Conservation (phyloP, 805 yeast species). For the Wickerhamomyces xylosicus region DNA sequence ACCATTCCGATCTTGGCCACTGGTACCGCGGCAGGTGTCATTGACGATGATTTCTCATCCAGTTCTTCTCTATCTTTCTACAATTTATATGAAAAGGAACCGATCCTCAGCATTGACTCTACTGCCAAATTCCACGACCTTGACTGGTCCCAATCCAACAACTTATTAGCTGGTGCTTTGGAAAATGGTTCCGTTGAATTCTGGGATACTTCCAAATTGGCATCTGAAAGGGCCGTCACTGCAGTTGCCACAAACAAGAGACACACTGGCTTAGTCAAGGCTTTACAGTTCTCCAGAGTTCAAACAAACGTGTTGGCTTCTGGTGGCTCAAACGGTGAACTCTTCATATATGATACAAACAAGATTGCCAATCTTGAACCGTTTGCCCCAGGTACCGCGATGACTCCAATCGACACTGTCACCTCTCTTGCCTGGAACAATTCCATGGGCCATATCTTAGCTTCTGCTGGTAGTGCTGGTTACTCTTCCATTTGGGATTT, state of each 20-base stretch:
- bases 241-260: constrained; percentile 41
- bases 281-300: constrained; percentile 68
- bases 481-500: constrained; percentile 92
- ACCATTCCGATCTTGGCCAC: constrained; percentile 69
- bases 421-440: constrained; percentile 85
- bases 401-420: constrained; percentile 74
- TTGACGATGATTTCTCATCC: constrained; percentile 79
- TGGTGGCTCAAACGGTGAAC: constrained; percentile 85
- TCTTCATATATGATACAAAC: constrained; percentile 81
- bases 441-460: constrained; percentile 74
- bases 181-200: constrained; percentile 75
- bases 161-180: constrained; percentile 78
- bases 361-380: constrained; percentile 40
- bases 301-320: constrained; percentile 69
- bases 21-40: constrained; percentile 94
- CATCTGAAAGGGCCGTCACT: constrained; percentile 33
- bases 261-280: constrained; percentile 62
- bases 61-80: constrained; percentile 72
- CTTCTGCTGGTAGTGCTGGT: constrained; percentile 79
- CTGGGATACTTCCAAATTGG: constrained; percentile 54
- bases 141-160: constrained; percentile 66
- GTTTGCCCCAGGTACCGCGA: constrained; percentile 63
- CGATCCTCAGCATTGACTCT: constrained; percentile 34
- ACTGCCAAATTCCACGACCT: constrained; percentile 66
- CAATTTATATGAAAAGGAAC: constrained; percentile 38